These are phyloP conservation scores for Heimioporus sp. DNA, from an alignment of 768 basidiomycete species.

Conservation along the genomic window DNA sequence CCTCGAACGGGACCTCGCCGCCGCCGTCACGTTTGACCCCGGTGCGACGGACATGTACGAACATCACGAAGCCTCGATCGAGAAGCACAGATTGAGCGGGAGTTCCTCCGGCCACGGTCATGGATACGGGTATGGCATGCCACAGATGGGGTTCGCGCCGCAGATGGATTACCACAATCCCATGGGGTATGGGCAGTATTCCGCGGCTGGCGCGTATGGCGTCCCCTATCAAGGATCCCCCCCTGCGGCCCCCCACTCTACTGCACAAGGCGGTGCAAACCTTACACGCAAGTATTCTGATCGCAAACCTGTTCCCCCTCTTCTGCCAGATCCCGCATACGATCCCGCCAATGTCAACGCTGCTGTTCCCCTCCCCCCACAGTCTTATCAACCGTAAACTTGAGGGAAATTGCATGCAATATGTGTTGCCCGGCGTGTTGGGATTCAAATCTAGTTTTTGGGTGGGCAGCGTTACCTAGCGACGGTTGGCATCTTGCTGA, in stretches of 20 bases:
- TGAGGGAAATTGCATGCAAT: not conserved
- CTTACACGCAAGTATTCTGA: slow-evolving; percentile 34
- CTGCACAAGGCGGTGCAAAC: slow-evolving; percentile 26
- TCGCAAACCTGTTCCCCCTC: slow-evolving; percentile 33
- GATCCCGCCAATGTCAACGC: slow-evolving; percentile 23
- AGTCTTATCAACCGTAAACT: slow-evolving; percentile 10
- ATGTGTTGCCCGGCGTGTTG: slow-evolving; percentile 1
- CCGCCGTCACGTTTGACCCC: slow-evolving; percentile 55
- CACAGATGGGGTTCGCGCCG: slow-evolving; percentile 13
- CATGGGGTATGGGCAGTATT: slow-evolving; percentile 21
- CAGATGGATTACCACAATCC: slow-evolving; percentile 19
- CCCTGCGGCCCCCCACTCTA: slow-evolving; percentile 8
- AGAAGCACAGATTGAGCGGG: slow-evolving; percentile 23
- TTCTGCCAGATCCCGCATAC: slow-evolving; percentile 19
- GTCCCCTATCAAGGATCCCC: slow-evolving; percentile 12
- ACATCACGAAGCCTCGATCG: slow-evolving; percentile 13
- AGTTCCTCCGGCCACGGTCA: slow-evolving; percentile 28
- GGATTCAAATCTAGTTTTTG: not conserved
- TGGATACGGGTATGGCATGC: slow-evolving; percentile 14
- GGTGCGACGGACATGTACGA: slow-evolving; percentile 27
- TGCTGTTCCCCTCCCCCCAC: slow-evolving; percentile 25
- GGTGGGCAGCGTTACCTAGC: slow-evolving; percentile 2
- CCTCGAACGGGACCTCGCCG: slow-evolving; percentile 33
- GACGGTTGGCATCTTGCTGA: not conserved
- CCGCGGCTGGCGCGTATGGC: slow-evolving; percentile 4